Evolutionary conservation across 1,139 yeast species (phyloP).

Genomic region (Debaryomyces nepalensis): DNA sequence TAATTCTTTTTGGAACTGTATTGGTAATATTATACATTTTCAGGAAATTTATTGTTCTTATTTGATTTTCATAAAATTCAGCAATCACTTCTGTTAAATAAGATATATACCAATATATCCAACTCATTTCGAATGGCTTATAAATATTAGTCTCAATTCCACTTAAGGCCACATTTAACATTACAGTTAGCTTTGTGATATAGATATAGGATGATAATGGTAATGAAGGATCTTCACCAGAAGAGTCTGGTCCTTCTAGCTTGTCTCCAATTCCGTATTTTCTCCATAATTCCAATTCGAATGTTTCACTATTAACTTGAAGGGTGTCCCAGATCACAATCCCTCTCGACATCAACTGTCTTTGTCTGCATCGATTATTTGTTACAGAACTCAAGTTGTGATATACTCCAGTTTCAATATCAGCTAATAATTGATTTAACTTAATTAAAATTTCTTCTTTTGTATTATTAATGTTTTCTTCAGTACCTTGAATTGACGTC

Average conservation of each 20-base stretch:
- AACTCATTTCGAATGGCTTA: conserved; percentile 68
- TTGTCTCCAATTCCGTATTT: conserved; percentile 40
- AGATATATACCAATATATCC: conserved; percentile 70
- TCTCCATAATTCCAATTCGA: conserved; percentile 49
- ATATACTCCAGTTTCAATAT: conserved; percentile 52
- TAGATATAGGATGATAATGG: conserved; percentile 75
- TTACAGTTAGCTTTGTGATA: conserved; percentile 63
- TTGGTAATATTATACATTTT: conserved; percentile 35
- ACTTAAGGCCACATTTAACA: conserved; percentile 71
- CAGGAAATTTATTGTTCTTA: conserved; percentile 40
- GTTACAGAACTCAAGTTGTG: conserved; percentile 63
- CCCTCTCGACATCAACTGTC: conserved; percentile 67
- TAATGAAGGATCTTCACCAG: conserved; percentile 34
- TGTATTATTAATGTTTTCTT: conserved; percentile 12
- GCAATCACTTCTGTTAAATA: conserved; percentile 54
- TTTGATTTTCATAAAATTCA: conserved; percentile 55
- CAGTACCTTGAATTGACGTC: conserved; percentile 26
- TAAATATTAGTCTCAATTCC: conserved; percentile 82
- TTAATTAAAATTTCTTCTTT: conserved; percentile 19
- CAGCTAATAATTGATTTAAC: conserved; percentile 28
- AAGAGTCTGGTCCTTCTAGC: conserved; percentile 14
- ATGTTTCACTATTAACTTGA: conserved; percentile 67
- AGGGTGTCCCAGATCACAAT: conserved; percentile 74
- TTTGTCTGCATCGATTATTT: conserved; percentile 80
- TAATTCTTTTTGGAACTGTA: conserved; percentile 49